phyloP scores from a whole-genome alignment of 2,329 filamentous ascomycete genomes.

The Geosmithia morbida region DNA sequence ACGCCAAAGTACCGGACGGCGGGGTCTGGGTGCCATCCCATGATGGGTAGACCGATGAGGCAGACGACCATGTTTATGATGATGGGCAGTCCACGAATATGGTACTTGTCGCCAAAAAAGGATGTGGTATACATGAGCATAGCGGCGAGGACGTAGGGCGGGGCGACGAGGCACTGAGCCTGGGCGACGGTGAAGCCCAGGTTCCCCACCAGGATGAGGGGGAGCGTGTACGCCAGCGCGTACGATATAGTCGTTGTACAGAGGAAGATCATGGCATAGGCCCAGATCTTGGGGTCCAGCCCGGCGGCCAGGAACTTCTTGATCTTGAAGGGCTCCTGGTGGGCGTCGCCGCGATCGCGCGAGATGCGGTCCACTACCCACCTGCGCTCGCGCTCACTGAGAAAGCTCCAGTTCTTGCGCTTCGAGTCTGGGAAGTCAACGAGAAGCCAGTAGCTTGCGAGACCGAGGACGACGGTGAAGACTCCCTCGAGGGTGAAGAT shows the following conservation, averaged over 20 bases:
- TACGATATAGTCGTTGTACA: slow-evolving; percentile 60
- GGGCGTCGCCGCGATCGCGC: slow-evolving; percentile 41
- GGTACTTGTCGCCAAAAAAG: slow-evolving; percentile 53
- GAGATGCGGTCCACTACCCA: slow-evolving; percentile 40
- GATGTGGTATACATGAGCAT: slow-evolving; percentile 45
- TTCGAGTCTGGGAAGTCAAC: slow-evolving; percentile 50
- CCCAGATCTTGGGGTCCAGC: slow-evolving; percentile 45
- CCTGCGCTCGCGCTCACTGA: slow-evolving; percentile 32
- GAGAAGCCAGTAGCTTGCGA: slow-evolving; percentile 39
- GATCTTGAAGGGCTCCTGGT: slow-evolving; percentile 35
- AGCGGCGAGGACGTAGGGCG: slow-evolving; percentile 51
- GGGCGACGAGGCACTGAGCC: slow-evolving; percentile 58
- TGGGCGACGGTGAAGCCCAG: slow-evolving; percentile 51
- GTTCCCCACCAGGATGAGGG: slow-evolving; percentile 50
- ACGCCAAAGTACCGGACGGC: slow-evolving; percentile 57
- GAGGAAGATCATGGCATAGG: slow-evolving; percentile 45
- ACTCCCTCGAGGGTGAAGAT: slow-evolving; percentile 45
- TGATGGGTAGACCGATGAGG: slow-evolving; percentile 56
- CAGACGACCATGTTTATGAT: slow-evolving; percentile 49
- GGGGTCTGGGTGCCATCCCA: slow-evolving; percentile 47
- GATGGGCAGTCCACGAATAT: slow-evolving; percentile 50
- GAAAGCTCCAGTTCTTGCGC: slow-evolving; percentile 35
- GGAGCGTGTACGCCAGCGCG: slow-evolving; percentile 65
- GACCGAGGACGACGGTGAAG: slow-evolving; percentile 37
- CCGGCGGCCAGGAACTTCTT: slow-evolving; percentile 29